Conservation (phyloP, 2,329 filamentous ascomycete genomes). For the Trichoderma polysporum region DNA sequence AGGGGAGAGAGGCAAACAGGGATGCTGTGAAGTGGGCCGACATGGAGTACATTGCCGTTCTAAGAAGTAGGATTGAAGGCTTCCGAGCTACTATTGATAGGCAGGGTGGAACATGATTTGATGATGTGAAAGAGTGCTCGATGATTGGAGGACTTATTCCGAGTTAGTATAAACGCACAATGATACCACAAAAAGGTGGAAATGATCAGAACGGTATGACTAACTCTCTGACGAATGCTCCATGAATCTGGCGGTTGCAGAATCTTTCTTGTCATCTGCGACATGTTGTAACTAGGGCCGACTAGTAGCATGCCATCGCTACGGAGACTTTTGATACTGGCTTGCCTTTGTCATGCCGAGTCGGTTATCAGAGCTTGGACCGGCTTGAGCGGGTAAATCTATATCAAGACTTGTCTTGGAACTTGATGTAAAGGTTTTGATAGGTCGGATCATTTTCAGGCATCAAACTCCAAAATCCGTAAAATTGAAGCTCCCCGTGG, state of each 20-base stretch:
- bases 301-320: neutral
- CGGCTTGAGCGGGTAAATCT: neutral
- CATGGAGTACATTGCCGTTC: too few species aligned
- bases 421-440: too few species aligned
- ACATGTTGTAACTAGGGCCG: neutral
- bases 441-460: too few species aligned
- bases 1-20: neutral
- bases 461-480: constrained; percentile 1
- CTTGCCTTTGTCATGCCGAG: neutral
- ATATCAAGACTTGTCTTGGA: neutral
- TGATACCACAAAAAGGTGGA: neutral
- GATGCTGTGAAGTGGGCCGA: neutral
- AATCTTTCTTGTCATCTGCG: neutral
- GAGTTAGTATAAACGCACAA: neutral
- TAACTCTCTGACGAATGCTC: neutral
- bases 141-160: neutral
- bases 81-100: neutral
- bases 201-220: neutral
- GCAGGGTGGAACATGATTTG: neutral
- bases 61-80: neutral
- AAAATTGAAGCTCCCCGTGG: neutral
- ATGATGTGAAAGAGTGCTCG: neutral
- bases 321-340: neutral
- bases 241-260: neutral
- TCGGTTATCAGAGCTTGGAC: neutral